Base-by-base conservation (phyloP, 176 grass and related monocot genomes). In the Pharus latifolius region DNA sequence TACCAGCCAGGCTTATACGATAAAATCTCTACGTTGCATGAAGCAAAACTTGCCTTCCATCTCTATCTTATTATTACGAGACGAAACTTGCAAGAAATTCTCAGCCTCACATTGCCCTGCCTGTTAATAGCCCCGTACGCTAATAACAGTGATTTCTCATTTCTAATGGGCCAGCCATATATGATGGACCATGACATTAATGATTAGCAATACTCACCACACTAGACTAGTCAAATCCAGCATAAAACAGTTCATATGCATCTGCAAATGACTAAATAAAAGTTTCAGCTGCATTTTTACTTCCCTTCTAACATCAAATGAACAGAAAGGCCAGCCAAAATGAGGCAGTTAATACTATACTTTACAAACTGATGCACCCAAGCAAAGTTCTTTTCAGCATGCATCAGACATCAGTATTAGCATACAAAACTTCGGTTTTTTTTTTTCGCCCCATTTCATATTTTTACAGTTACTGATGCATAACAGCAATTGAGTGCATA, bases 291-390 rank as follows among this genome's bases (percentile, higher is more conserved):
- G 14, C 12, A 70, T 50, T 0, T 41, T 13, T 26, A 6, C 30
- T 52, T 4, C 60, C 28, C 22, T 37, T 52, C 2, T 52, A 44
- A 25, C 48, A 53, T 3, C 2, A 25, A 38, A 26, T 38, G 18
- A 12, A 15, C 45, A 70, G 14, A 26, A 11, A 70, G 49, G 5
- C 29, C 38, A 56, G 37, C 53, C 11, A 75, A 60, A 67, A 18
- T n/a, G 13, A 41, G 17, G 16, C 24, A 67, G 44, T 33, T 26
- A 33, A 10, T 28, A 14, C 46, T 37, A 28, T 41, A 54, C 69
- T 69, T 34, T 76, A 82, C 80, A 76, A 19, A 57, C 34, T 23
- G 25, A 69, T 37, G 56, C n/a, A 25, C 6, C 33, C 54, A 52
- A 49, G 16, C 16, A 49, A 41, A 18, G 11, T 32, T 53, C 25